phyloP scores from a whole-genome alignment of 1,284 basidiomycete species.

The Microbotryomycetes sp. region DNA sequence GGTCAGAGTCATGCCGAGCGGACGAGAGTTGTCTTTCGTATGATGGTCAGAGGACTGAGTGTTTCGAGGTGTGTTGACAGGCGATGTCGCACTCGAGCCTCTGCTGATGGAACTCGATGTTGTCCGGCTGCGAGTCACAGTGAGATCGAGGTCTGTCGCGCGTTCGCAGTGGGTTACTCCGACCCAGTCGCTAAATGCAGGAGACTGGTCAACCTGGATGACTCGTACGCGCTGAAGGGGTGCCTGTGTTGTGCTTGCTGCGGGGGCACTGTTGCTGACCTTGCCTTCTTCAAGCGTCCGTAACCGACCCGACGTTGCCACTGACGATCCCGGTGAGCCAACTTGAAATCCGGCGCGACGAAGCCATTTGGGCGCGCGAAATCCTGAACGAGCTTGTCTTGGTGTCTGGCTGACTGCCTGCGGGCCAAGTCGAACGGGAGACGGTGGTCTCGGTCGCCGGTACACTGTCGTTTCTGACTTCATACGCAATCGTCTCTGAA shows the following conservation, averaged over 20 bases:
- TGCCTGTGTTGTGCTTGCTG: background rate
- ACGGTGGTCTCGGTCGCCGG: background rate
- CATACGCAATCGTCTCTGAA: background rate
- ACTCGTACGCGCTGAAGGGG: background rate
- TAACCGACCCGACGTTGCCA: background rate
- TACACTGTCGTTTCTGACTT: constrained; percentile 8
- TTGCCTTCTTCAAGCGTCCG: background rate
- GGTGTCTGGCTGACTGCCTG: too few species aligned
- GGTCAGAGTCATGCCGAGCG: too few species aligned
- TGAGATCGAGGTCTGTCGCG: background rate
- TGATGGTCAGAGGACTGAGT: too few species aligned
- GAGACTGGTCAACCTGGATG: background rate
- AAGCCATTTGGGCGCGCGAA: constrained; percentile 9
- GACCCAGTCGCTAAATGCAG: too few species aligned
- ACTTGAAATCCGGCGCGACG: background rate
- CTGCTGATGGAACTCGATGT: background rate
- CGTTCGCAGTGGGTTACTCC: too few species aligned
- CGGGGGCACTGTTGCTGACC: too few species aligned
- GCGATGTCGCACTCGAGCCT: background rate
- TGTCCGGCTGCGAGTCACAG: background rate
- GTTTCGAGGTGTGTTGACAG: too few species aligned
- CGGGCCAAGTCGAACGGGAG: background rate
- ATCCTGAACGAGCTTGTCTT: background rate
- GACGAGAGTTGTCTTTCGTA: too few species aligned
- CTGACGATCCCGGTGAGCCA: too few species aligned